phyloP scores from a whole-genome alignment of 1,139 yeast genomes.

The Hansenula lynferdii region DNA sequence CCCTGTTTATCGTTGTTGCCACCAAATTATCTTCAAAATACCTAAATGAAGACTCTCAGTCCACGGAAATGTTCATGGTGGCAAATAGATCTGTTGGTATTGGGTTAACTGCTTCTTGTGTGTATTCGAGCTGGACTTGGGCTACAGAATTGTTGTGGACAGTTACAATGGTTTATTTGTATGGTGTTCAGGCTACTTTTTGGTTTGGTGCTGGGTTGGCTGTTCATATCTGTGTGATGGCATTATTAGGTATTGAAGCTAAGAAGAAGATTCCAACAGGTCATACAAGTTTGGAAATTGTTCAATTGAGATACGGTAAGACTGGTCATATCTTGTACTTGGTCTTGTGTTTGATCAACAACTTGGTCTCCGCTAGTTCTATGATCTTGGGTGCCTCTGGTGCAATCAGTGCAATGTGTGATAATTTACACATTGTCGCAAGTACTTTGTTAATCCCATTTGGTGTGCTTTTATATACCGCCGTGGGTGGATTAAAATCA shows the following conservation, averaged over 20 bases:
- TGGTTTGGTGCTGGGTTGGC: conserved; percentile 36
- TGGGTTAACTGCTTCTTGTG: conserved; percentile 43
- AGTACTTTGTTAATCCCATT: conserved; percentile 38
- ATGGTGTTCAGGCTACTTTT: conserved; percentile 39
- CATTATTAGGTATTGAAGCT: conserved; percentile 37
- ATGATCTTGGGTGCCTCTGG: conserved; percentile 36
- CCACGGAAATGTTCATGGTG: conserved; percentile 55
- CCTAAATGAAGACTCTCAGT: conserved; percentile 42
- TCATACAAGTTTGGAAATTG: conserved; percentile 38
- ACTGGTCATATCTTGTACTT: conserved; percentile 29
- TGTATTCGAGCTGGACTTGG: conserved; percentile 52
- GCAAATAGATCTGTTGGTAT: conserved; percentile 48
- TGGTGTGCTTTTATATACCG: conserved; percentile 33
- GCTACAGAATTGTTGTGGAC: conserved; percentile 43
- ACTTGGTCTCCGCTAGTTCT: conserved; percentile 30
- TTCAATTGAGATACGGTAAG: conserved; percentile 36
- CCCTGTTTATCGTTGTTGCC: conserved; percentile 47
- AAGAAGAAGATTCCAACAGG: conserved; percentile 39
- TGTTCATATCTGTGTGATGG: conserved; percentile 34
- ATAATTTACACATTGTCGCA: conserved; percentile 35
- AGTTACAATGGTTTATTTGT: conserved; percentile 38
- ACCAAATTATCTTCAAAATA: conserved; percentile 47
- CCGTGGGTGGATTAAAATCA: conserved; percentile 37
- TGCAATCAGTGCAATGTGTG: conserved; percentile 34
- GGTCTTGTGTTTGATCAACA: conserved; percentile 30